These are phyloP conservation scores for Xylaria digitata DNA, from an alignment of 2,329 filamentous ascomycete genomes.

Conservation along the genomic window DNA sequence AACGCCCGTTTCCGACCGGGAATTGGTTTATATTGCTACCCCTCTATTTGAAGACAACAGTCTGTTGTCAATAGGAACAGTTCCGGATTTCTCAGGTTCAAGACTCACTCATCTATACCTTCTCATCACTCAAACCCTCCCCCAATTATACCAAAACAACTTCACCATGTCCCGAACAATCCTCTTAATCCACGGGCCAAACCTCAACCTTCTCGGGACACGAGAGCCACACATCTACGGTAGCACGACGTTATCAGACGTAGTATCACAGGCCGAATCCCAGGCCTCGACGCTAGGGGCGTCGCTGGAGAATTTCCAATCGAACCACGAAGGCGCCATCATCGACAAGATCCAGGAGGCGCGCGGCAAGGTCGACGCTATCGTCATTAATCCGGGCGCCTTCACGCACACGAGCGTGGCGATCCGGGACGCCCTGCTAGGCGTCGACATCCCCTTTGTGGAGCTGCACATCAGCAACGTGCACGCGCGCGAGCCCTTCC, in stretches of 20 bases:
- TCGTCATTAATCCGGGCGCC: conserved; percentile 81
- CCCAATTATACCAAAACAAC: neutral
- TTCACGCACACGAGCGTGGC: conserved; percentile 82
- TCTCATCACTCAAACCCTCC: neutral
- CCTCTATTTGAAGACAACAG: neutral
- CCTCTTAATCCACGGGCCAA: conserved; percentile 83
- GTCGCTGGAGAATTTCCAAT: conserved; percentile 72
- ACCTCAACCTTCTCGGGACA: conserved; percentile 82
- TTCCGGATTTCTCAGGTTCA: neutral
- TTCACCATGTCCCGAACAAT: conserved; percentile 56
- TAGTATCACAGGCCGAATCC: conserved; percentile 61
- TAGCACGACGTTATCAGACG: conserved; percentile 72
- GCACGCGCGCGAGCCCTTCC: conserved; percentile 75
- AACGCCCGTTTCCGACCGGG: neutral
- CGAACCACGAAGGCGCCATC: conserved; percentile 81
- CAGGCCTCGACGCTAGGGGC: conserved; percentile 62
- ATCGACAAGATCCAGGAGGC: conserved; percentile 79
- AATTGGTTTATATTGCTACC: conserved; percentile 2
- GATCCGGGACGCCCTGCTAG: conserved; percentile 77
- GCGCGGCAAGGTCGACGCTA: conserved; percentile 66
- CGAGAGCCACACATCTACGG: conserved; percentile 81
- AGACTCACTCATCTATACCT: neutral
- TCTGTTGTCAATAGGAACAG: neutral
- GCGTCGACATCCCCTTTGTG: conserved; percentile 77
- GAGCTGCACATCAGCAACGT: conserved; percentile 84